phyloP scores from a whole-genome alignment of 78 protist genomes.

The Protostelium mycophagum region DNA sequence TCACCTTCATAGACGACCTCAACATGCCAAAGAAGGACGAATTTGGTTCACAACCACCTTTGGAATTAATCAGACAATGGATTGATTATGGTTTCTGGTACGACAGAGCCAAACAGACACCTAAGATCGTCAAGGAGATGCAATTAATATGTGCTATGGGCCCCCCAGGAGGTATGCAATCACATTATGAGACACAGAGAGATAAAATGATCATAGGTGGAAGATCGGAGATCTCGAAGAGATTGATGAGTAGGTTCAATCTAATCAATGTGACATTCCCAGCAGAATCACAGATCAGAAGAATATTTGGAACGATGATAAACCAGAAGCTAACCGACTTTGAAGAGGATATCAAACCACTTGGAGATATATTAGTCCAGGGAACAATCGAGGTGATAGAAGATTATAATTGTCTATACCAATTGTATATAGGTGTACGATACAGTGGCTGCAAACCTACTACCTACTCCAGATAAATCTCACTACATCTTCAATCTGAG shows the following conservation, averaged over 20 bases:
- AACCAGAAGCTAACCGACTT: slow-evolving; percentile 68
- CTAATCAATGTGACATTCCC: slow-evolving; percentile 96
- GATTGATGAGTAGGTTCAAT: slow-evolving; percentile 87
- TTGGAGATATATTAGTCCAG: slow-evolving; percentile 93
- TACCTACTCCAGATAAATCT: slow-evolving; percentile 86
- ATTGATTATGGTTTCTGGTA: slow-evolving; percentile 96
- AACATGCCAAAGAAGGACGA: slow-evolving; percentile 93
- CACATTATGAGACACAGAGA: no score
- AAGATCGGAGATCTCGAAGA: slow-evolving; percentile 83
- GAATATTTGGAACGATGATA: slow-evolving; percentile 94
- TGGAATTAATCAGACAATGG: slow-evolving; percentile 90
- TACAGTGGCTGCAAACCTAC: slow-evolving; percentile 18
- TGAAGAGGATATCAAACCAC: slow-evolving; percentile 50
- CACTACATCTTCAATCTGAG: slow-evolving; percentile 96
- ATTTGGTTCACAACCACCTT: slow-evolving; percentile 94
- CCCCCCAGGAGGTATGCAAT: slow-evolving; percentile 99
- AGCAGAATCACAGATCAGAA: slow-evolving; percentile 72
- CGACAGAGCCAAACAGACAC: slow-evolving; percentile 62
- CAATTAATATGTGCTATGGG: slow-evolving; percentile 95
- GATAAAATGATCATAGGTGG: no score
- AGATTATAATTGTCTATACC: slow-evolving; percentile 80
- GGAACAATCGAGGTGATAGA: slow-evolving; percentile 93
- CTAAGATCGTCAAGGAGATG: slow-evolving; percentile 82
- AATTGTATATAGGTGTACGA: slow-evolving; percentile 40
- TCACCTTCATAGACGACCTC: slow-evolving; percentile 95